Conservation (phyloP, 2,329 filamentous ascomycete species). For the Fusarium sp. region DNA sequence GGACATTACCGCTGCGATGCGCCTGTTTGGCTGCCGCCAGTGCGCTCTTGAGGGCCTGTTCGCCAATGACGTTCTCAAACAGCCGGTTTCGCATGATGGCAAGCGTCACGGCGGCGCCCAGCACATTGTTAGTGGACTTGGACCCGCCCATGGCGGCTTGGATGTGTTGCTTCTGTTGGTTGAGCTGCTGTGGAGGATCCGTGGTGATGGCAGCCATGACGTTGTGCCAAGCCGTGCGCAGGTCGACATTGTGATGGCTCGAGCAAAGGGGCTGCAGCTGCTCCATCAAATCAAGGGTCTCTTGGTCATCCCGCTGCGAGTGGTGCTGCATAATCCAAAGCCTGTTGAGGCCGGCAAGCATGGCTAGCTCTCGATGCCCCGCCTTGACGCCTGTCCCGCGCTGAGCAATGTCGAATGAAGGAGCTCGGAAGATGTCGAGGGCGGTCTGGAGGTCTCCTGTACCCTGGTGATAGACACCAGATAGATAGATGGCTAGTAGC, state of each 20-base stretch:
- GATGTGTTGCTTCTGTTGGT: constrained; percentile 83
- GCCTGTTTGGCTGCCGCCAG: constrained; percentile 76
- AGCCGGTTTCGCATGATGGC: constrained; percentile 87
- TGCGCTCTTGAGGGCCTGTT: constrained; percentile 82
- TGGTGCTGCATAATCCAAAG: constrained; percentile 79
- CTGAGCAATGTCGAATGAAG: constrained; percentile 62
- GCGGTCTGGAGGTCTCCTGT: constrained; percentile 79
- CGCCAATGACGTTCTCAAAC: constrained; percentile 84
- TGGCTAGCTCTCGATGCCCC: constrained; percentile 71
- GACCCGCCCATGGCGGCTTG: constrained; percentile 78
- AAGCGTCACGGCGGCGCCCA: constrained; percentile 85
- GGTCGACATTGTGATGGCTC: constrained; percentile 77
- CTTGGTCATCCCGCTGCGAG: constrained; percentile 65
- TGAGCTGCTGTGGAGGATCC: constrained; percentile 73
- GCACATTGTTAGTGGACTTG: constrained; percentile 77
- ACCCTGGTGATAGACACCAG: constrained; percentile 81
- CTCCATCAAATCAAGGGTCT: constrained; percentile 71
- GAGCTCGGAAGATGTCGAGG: constrained; percentile 72
- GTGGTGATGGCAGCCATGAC: constrained; percentile 76
- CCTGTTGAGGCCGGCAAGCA: constrained; percentile 75
- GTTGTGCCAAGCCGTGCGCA: constrained; percentile 82
- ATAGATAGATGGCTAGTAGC: constrained; percentile 75
- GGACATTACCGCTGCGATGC: constrained; percentile 74
- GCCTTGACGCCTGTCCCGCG: constrained; percentile 56
- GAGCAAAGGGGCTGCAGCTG: constrained; percentile 75